Base-by-base conservation (phyloP, 352 stramenopile genomes). In the Thraustochytrium striatum region DNA sequence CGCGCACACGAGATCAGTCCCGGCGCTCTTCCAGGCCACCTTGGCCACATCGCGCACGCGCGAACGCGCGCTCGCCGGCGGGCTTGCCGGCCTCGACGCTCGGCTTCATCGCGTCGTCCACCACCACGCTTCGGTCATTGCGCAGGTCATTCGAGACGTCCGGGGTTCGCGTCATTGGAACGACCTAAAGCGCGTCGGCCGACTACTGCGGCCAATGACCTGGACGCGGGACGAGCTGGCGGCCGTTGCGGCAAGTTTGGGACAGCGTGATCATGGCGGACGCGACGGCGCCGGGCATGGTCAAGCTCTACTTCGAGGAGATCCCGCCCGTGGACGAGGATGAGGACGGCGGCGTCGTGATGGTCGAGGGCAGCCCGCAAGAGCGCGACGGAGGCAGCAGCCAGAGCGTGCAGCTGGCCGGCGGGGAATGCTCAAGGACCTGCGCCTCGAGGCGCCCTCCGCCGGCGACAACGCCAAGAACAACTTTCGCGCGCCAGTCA, bases 1-100 rank as follows among this genome's bases (percentile, higher is more conserved):
- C 33, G 89, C 90, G n/a, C 87, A 72, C 21, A 84, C 82, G 44
- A 94, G 43, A 21, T 58, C 44, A n/a, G 32, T 38, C 0, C 30
- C 44, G 0, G 65, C 65, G 52, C 44, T 61, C 47, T 75, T 43
- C 21, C 52, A 43, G 8, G 65, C 65, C 3, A 75, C n/a, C 25
- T 43, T 39, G n/a, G 65, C 65, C 0, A 75, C 65, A 25, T 75
- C 65, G 1, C 44, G 44, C 1, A 61, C 52, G 50, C 65, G 43
- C 65, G 32, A 58, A 11, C 65, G 44, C 25, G 44, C 39, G n/a
- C n/a, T n/a, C n/a, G n/a, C n/a, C n/a, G n/a, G n/a, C n/a, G n/a
- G n/a, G n/a, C n/a, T n/a, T n/a, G n/a, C n/a, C n/a, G n/a, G n/a
- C n/a, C n/a, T n/a, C n/a, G n/a, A n/a, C n/a, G n/a, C n/a, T n/a